These are phyloP conservation scores for Trichoderma asperelloides DNA, from an alignment of 495 filamentous ascomycete species.

Conservation along the genomic window DNA sequence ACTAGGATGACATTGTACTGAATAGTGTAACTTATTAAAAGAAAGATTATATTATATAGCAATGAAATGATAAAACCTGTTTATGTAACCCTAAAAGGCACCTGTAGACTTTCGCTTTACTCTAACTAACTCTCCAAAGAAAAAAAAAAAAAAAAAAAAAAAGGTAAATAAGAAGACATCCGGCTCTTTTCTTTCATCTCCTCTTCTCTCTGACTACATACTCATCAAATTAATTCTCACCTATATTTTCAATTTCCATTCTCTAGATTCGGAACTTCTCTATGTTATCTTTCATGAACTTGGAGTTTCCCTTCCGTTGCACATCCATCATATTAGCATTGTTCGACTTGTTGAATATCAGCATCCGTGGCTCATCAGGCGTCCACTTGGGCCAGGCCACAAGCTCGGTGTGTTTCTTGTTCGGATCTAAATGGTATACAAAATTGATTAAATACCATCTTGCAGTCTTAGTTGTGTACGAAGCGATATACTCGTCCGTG, in stretches of 20 bases:
- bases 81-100: too few species aligned
- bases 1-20: too few species aligned
- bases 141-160: too few species aligned
- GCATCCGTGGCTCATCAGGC: background rate
- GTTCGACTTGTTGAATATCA: background rate
- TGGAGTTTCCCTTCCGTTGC: background rate
- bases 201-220: background rate
- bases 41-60: too few species aligned
- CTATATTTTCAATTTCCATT: background rate
- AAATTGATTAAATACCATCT: constrained; percentile 45
- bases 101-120: too few species aligned
- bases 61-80: too few species aligned
- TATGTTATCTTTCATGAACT: background rate
- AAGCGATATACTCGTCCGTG: constrained; percentile 23
- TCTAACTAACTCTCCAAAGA: too few species aligned
- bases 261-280: background rate
- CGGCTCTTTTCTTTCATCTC: too few species aligned
- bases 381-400: constrained; percentile 56
- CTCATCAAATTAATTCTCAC: background rate
- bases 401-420: constrained; percentile 26
- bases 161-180: too few species aligned
- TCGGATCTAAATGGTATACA: constrained; percentile 44
- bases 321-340: background rate
- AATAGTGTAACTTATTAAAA: too few species aligned
- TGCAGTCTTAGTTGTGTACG: constrained; percentile 31